phyloP scores from a whole-genome alignment of 1,139 yeast genomes.

The Lodderomyces metapsilosis region DNA sequence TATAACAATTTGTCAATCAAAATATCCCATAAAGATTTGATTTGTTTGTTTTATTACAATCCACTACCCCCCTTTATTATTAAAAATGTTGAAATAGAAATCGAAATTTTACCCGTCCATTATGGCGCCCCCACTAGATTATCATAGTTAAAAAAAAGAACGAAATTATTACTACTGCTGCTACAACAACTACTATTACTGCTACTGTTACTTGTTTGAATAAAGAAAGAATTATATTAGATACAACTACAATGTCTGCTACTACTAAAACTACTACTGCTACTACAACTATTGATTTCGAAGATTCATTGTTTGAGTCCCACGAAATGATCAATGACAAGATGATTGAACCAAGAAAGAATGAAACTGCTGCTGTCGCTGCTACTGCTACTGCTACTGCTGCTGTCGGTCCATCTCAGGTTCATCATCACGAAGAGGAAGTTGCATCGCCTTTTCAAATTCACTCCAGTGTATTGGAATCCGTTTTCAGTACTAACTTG shows the following conservation, averaged over 20 bases:
- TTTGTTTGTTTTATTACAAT: slow-evolving; percentile 3
- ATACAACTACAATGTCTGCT: slow-evolving; percentile 24
- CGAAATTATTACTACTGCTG: not conserved
- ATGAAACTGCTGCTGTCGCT: slow-evolving; percentile 4
- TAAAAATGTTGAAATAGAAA: slow-evolving; percentile 27
- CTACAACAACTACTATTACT: slow-evolving; percentile 9
- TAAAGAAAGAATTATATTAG: not conserved
- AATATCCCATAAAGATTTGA: not conserved
- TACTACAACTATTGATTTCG: slow-evolving; percentile 14
- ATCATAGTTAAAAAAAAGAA: slow-evolving; percentile 1
- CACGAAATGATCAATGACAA: slow-evolving; percentile 3
- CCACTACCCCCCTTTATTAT: slow-evolving; percentile 10
- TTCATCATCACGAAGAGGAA: slow-evolving; percentile 2
- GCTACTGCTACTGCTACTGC: not conserved
- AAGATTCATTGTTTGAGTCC: slow-evolving; percentile 33
- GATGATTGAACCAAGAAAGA: slow-evolving; percentile 6
- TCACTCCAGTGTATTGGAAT: slow-evolving; percentile 60
- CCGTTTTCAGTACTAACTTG: slow-evolving; percentile 54
- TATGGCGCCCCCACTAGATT: slow-evolving; percentile 24
- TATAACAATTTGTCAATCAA: not conserved
- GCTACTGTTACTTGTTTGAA: slow-evolving; percentile 3
- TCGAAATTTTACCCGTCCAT: slow-evolving; percentile 24
- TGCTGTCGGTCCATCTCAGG: not conserved
- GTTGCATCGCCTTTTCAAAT: slow-evolving; percentile 46
- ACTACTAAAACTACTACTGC: slow-evolving; percentile 13